Base-by-base conservation (phyloP, 192 early-diverging fungal species). In the Coemansia sp. region DNA sequence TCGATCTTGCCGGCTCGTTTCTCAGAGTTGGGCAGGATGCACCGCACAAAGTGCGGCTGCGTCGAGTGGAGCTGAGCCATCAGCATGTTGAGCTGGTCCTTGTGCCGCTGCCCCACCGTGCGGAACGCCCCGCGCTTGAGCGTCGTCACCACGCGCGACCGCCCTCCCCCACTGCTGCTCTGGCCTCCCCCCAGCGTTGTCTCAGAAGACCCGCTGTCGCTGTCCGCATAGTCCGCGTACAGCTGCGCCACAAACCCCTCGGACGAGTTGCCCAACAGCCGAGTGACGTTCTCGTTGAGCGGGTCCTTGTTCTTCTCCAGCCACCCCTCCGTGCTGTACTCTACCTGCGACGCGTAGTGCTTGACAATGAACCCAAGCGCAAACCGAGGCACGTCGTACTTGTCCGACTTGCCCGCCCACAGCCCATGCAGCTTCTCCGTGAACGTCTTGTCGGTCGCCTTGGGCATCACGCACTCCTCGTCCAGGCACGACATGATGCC, bases 231-330 rank as follows among this genome's bases (percentile, higher is more conserved):
- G 75, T 98, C 96, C 16, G 88, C 70, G 82, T 97, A 99, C 13
- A 99, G 84, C 18, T 76, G 78, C 15, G 90, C 89, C 40, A 99
- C 77, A 72, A 92, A 95, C 55, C 87, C 86, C 71, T 97, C 91
- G 12, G 87, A 81, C 29, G 95, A 97, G 39, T 87, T 86, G 38
- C 95, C 95, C 33, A 99, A 75, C 40, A 97, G 80, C 31, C 90
- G 85, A 0, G 96, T 96, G 36, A 98, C 86, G 79, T 94, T 93
- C 75, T 97, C 96, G 78, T 99, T 98, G 64, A 99, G 87, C 15
- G 94, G 96, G 74, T 99, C 97, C 80, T 97, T 98, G 88, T 99
- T 99, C 87, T 97, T 98, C 83, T 99, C 94, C 5, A 99, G 84
- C 96, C 96, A 99, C 38, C 95, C 95, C 11, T 84, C 71, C 3